Base-by-base conservation (phyloP, 2,329 filamentous ascomycete species). In the Fusarium austroafricanum region DNA sequence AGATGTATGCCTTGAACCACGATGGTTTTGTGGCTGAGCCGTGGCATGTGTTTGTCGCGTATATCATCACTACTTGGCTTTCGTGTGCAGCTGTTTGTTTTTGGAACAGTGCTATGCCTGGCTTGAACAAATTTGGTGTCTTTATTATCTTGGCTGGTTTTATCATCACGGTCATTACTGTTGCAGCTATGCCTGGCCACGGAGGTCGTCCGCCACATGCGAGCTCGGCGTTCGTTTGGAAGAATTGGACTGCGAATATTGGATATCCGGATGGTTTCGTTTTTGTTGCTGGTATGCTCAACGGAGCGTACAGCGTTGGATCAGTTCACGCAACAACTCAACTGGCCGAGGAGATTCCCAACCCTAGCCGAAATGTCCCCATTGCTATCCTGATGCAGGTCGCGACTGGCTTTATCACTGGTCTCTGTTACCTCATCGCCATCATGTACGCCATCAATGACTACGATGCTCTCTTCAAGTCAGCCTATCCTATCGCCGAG, bases 251-350 rank as follows among this genome's bases (percentile, higher is more conserved):
- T 12, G 77, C 78, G 21, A 67, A 76, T 33, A 77, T 80, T 43
- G 81, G 81, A 17, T 83, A 82, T 43, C 75, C 77, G 0, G 67
- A 80, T 31, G 80, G 79, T 0, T 80, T 83, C 55, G 80, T 82
- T 3, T 82, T 82, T 46, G 71, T 79, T 6, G 73, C 75, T 1
- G 79, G 79, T 2, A 81, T 81, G 79, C 75, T 81, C n/a, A 92
- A 92, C 70, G 90, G 89, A 12, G 90, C 90, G 5, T 92, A 87
- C 73, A 86, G 87, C 43, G 86, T 92, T 12, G 90, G 89, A 9
- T 86, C 87, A 2, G 86, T 89, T 1, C 90, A 92, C 72, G 86
- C 87, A 46, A 86, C 88, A 2, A 86, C 86, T 2, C 90, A 91
- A 73, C 75, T 91, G 39, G 86, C 87, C 0, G 89, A 92, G 75